Evolutionary conservation across 345 rosid species (phyloP).

Genomic region (Eucalyptus fibrosa): DNA sequence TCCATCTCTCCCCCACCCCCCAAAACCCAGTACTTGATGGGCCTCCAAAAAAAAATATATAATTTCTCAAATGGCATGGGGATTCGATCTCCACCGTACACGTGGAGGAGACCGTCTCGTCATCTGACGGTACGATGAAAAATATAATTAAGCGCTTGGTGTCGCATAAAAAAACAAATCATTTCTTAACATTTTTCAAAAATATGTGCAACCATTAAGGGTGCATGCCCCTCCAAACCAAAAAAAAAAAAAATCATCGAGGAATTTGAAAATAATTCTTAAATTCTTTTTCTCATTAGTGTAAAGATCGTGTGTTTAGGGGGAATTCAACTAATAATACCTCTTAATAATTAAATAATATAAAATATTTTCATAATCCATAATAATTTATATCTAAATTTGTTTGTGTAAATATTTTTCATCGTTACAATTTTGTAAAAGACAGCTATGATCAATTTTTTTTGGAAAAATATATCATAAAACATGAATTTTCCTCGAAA

Average conservation of each 20-base stretch:
- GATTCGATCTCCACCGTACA: neutral
- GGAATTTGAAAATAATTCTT: neutral
- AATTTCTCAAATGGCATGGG: no score
- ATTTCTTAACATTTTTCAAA: neutral
- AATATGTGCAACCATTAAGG: neutral
- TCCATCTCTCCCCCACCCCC: no score
- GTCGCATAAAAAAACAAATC: neutral
- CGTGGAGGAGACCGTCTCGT: neutral
- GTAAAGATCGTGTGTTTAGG: no score
- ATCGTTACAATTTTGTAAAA: neutral
- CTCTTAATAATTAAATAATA: no score
- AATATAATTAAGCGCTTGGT: neutral
- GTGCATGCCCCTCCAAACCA: neutral
- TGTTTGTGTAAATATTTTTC: neutral
- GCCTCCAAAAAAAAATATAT: no score
- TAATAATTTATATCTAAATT: no score
- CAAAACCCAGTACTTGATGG: no score
- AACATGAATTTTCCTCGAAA: fast-evolving
- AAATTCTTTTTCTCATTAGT: neutral
- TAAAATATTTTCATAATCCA: no score
- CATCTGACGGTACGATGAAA: neutral
- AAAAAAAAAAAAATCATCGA: neutral
- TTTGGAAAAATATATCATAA: neutral
- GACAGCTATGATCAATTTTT: no score
- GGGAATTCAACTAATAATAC: neutral